Conservation (phyloP, 768 basidiomycete species). For the Russula vinacea region DNA sequence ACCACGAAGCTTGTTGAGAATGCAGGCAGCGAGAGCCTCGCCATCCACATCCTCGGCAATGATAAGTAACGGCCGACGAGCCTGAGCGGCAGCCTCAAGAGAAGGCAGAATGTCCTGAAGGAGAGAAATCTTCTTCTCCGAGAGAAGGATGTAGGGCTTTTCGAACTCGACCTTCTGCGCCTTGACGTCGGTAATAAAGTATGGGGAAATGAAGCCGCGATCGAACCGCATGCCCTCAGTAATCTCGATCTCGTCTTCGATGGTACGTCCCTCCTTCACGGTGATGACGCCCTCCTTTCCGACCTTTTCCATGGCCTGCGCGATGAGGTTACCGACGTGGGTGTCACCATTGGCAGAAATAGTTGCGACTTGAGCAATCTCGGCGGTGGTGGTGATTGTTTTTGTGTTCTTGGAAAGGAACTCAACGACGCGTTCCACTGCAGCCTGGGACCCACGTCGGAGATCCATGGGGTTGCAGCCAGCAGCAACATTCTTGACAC, state of each 20-base stretch:
- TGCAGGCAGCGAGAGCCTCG: no score
- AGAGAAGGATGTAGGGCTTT: no score
- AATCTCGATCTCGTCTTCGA: slow-evolving; percentile 98
- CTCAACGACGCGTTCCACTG: slow-evolving; percentile 87
- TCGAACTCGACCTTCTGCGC: slow-evolving; percentile 89
- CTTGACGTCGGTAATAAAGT: slow-evolving; percentile 99
- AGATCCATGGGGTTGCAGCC: slow-evolving; percentile 99
- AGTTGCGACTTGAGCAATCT: slow-evolving; percentile 99
- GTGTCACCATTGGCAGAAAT: slow-evolving; percentile 64
- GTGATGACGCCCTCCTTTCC: slow-evolving; percentile 99
- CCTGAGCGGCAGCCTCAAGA: no score
- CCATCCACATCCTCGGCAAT: no score
- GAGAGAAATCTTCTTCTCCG: slow-evolving; percentile 42
- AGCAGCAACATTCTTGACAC: slow-evolving; percentile 98
- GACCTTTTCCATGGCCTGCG: slow-evolving; percentile 99
- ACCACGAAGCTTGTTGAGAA: no score
- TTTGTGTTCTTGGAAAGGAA: slow-evolving; percentile 86
- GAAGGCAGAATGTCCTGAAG: slow-evolving; percentile 50
- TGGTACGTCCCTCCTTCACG: slow-evolving; percentile 97
- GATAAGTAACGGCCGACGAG: no score
- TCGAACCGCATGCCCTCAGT: slow-evolving; percentile 99
- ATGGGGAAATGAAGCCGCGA: slow-evolving; percentile 96
- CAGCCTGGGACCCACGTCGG: slow-evolving; percentile 94
- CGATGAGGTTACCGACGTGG: slow-evolving; percentile 92
- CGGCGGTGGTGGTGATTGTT: slow-evolving; percentile 93